Base-by-base conservation (phyloP, 495 filamentous ascomycete species). In the Corynascus novoguineensis region DNA sequence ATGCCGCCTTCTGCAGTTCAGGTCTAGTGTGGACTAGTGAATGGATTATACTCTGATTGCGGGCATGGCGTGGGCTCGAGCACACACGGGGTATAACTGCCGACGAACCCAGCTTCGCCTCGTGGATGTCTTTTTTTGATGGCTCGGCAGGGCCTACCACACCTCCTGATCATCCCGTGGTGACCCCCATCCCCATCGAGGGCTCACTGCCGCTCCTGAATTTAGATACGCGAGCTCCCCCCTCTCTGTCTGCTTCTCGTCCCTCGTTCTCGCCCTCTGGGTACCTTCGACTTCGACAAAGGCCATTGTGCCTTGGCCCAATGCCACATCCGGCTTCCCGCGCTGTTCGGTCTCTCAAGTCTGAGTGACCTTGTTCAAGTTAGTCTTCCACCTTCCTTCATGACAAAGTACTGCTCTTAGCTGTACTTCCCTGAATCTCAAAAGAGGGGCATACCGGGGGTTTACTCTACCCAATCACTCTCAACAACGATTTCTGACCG, bases 81-180 rank as follows among this genome's bases (percentile, higher is more conserved):
- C 62, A 58, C 61, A 57, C 53, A 50, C 35, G 27, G 41, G 54
- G 25, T 68, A 65, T 61, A 64, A 61, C 50, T 68, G 60, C 60
- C 65, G 58, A 59, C 38, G 44, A 21, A 19, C 61, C 58, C 63
- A 53, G 27, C 52, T 60, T 27, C 12, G 14, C n/a, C n/a, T 21
- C 42, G 17, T 24, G 28, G 47, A 50, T 38, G 40, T n/a, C 14
- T 58, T 63, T 52, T 57, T 54, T 56, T 41, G 49, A 44, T 45
- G 52, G 44, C 31, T 55, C 53, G 63, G 53, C 40, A 55, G 49
- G 58, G 53, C 58, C 60, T 50, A 57, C 56, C 32, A 55, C 50
- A 45, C 57, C 53, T 32, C 58, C 47, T 49, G 44, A 50, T 47
- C 55, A 40, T 38, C 40, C 45, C 44, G 29, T 60, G 56, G 59